These are phyloP conservation scores for Cadophora sp. DNA, from an alignment of 2,329 filamentous ascomycete species.

Conservation along the genomic window DNA sequence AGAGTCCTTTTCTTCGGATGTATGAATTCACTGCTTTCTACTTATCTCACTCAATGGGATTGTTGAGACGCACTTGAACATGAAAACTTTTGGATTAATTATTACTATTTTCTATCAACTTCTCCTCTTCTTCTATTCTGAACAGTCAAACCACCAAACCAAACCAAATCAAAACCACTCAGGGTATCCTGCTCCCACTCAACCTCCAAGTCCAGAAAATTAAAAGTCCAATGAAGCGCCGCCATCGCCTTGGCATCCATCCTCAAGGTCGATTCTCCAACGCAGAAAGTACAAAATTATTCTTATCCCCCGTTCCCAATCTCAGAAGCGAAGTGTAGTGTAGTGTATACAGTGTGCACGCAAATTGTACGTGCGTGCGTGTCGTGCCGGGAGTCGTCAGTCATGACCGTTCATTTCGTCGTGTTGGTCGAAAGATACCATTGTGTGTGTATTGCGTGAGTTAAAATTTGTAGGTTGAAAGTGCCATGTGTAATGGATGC, in stretches of 20 bases:
- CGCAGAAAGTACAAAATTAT: conserved; percentile 5
- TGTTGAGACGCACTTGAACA: too few relatives aligned
- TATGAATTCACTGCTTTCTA: too few relatives aligned
- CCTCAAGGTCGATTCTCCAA: not conserved
- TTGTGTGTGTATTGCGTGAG: not conserved
- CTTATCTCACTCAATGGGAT: too few relatives aligned
- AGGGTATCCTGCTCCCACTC: not conserved
- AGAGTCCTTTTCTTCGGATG: too few relatives aligned
- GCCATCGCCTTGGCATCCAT: not conserved
- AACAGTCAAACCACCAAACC: not conserved
- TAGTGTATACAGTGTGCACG: not conserved
- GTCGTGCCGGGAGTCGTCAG: not conserved
- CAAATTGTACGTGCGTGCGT: conserved; percentile 7
- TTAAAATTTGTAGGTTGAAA: not conserved
- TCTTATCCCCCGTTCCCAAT: not conserved
- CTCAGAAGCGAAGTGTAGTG: not conserved
- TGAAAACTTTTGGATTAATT: not conserved
- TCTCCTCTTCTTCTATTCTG: not conserved
- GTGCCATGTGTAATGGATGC: not conserved
- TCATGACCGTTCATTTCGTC: conserved; percentile 4
- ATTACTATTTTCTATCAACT: not conserved
- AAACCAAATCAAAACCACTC: not conserved
- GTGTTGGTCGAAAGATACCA: conserved; percentile 12
- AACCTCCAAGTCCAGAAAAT: too few relatives aligned
- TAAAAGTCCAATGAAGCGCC: conserved; percentile 8